Conservation (phyloP, 1,284 basidiomycete genomes). For the Kalmanozyma brasiliensis region DNA sequence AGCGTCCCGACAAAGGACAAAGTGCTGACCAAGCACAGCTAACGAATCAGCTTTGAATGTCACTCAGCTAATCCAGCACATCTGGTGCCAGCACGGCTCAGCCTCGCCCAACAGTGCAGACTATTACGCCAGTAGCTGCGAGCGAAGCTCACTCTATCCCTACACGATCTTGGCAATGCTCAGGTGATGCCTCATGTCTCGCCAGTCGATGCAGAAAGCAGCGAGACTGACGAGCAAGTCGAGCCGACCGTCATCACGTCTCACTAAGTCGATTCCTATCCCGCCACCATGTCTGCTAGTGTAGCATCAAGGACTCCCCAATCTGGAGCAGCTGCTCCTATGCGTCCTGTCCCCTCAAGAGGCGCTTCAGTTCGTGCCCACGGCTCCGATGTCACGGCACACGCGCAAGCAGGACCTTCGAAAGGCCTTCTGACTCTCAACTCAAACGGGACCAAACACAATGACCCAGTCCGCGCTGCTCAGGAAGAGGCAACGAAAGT, state of each 20-base stretch:
- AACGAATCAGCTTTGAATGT: too few species aligned
- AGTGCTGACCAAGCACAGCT: too few species aligned
- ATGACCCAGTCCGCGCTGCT: constrained; percentile 33
- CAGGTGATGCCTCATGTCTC: constrained; percentile 1
- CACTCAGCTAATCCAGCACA: background rate
- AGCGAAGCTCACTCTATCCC: too few species aligned
- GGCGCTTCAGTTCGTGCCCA: background rate
- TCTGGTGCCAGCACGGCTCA: background rate
- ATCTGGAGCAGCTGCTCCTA: background rate
- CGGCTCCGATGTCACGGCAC: background rate
- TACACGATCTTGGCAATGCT: too few species aligned
- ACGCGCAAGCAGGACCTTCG: constrained; percentile 17
- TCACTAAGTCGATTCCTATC: too few species aligned
- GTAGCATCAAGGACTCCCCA: background rate
- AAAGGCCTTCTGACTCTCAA: background rate
- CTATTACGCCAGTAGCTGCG: too few species aligned
- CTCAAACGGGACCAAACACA: constrained; percentile 1
- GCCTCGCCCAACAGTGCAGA: too few species aligned
- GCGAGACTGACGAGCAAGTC: background rate
- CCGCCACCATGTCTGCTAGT: constrained; percentile 3
- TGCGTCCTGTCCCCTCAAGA: background rate
- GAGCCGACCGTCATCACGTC: background rate
- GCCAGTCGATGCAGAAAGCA: background rate
- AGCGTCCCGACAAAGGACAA: too few species aligned
- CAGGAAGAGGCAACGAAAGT: constrained; percentile 45